A percentile compares a stretch with the other conserved stretches of the same genome.
These are phyloP conservation scores for Vitis cinerea DNA, from an alignment of 164 flowering plant genomes.

Conservation along the genomic window DNA sequence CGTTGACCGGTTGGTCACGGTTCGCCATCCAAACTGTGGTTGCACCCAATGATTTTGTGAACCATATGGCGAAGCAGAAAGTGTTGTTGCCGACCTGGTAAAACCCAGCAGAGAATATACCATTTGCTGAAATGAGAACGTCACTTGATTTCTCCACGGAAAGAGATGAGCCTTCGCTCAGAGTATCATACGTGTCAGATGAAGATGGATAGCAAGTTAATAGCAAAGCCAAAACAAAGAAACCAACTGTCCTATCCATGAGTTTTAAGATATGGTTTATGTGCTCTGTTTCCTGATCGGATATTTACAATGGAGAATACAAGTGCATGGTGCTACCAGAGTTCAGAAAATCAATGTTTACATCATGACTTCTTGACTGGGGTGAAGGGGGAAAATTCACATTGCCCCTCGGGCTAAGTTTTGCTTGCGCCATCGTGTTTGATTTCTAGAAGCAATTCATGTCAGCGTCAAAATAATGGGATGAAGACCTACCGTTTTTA, in stretches of 20 bases:
- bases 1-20: conserved; percentile 44
- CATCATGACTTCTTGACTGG: too few relatives aligned
- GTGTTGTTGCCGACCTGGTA: conserved; percentile 31
- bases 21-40: conserved; percentile 48
- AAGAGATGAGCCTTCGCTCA: conserved; percentile 28
- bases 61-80: conserved; percentile 34
- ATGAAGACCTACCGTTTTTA: too few relatives aligned
- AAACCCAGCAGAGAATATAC: conserved; percentile 32
- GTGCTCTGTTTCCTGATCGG: too few relatives aligned
- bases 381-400: too few relatives aligned
- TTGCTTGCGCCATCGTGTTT: too few relatives aligned
- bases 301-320: too few relatives aligned
- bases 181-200: background rate
- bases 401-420: too few relatives aligned
- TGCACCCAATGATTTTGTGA: background rate
- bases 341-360: too few relatives aligned
- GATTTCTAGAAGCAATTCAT: too few relatives aligned
- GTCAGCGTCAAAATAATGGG: too few relatives aligned
- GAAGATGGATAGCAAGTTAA: background rate
- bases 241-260: background rate
- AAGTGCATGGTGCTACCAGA: too few relatives aligned
- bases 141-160: conserved; percentile 19
- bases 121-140: conserved; percentile 21
- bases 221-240: background rate
- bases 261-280: too few relatives aligned